These are phyloP conservation scores for Ceratobasidium sp. DNA, from an alignment of 1,284 basidiomycete genomes.

Conservation along the genomic window DNA sequence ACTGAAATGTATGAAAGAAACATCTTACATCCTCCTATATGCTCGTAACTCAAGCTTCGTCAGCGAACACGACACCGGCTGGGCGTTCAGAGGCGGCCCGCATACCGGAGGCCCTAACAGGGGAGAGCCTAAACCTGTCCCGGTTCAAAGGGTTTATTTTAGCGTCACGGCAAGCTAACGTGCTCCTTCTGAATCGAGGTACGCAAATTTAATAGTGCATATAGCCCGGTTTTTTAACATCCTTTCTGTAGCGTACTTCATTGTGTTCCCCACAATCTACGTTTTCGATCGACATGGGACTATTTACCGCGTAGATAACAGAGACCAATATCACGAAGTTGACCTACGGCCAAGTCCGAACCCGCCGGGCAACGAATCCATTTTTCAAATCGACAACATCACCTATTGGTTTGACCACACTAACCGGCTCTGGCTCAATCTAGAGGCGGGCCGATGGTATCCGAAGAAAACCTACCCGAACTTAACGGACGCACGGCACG, in stretches of 20 bases:
- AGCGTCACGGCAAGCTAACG: constrained; percentile 1
- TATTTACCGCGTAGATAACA: constrained; percentile 6
- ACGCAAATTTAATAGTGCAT: background rate
- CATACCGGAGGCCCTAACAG: no score
- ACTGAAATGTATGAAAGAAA: no score
- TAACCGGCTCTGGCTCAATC: constrained; percentile 17
- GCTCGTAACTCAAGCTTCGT: no score
- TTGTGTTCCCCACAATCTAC: constrained; percentile 19
- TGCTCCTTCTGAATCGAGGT: constrained; percentile 15
- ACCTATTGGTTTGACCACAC: constrained; percentile 20
- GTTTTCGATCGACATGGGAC: constrained; percentile 7
- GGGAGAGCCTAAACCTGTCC: no score
- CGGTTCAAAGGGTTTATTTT: constrained; percentile 7
- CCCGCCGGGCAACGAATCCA: background rate
- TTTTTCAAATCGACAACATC: constrained; percentile 14
- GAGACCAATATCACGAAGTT: background rate
- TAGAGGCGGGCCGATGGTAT: background rate
- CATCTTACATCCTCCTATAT: no score
- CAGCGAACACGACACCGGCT: no score
- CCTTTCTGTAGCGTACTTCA: constrained; percentile 10
- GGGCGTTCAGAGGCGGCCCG: no score
- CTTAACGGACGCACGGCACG: background rate
- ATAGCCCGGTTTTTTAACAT: background rate
- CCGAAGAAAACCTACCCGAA: background rate
- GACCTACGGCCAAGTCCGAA: background rate